Base-by-base conservation (phyloP, 495 filamentous ascomycete genomes). In the Gamarada debralockiae region DNA sequence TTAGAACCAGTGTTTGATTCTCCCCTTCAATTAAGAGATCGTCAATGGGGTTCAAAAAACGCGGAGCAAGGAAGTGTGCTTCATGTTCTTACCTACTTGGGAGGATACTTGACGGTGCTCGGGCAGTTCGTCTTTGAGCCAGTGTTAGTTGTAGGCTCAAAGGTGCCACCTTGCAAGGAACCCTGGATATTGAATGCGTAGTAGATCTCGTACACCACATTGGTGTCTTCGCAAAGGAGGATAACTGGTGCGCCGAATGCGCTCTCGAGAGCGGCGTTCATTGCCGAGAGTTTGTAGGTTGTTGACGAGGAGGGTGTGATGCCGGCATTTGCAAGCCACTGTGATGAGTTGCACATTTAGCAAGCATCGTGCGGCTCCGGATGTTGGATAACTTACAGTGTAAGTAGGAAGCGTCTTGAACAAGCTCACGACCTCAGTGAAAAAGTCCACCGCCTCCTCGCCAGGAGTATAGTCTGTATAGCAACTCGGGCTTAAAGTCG, bases 101-200 rank as follows among this genome's bases (percentile, higher is more conserved):
- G 84, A 15, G 80, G 71, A 61, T 88, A 89, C 56, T 74, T 74
- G 43, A 89, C 78, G 7, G 36, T 50, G 15, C 65, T 52, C 14
- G 84, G 79, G 60, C 85, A 89, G 55, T 76, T 79, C 38, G 83
- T 86, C 40, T 71, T 79, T 20, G 75, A 71, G 29, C 84, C 83
- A 52, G 83, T 82, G 78, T 52, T 80, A 13, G 74, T 52, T 0
- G 81, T 70, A 20, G 83, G 63, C 20, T 85, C 71, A 56, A 87
- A 89, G 39, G 72, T 66, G 10, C 84, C 86, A 3, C 70, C 78
- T 50, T 80, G 77, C 12, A 89, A 65, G 36, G 69, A 74, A 27
- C 86, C 86, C 13, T 73, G 70, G 14, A 88, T 74, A 51, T 87
- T 79, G 69, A 79, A 89, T 57, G 80, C 77, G 60, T 89, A 89